Percentiles rank a stretch among this genome's conserved stretches.
Evolutionary conservation across 164 flowering plant species (phyloP).

Genomic region (Cinnamomum chago): DNA sequence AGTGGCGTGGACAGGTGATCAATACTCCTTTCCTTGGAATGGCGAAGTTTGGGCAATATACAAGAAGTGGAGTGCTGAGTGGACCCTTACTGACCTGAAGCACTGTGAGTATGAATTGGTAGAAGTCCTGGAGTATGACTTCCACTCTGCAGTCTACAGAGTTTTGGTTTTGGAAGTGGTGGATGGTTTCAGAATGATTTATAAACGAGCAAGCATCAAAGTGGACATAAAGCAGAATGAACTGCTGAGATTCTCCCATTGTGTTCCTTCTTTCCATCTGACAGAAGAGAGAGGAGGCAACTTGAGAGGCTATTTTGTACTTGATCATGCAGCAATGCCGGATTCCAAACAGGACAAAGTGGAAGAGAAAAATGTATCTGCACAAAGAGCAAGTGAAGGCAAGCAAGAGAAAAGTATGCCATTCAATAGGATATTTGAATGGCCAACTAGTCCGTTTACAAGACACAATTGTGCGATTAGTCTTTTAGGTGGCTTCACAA

Average conservation of each 20-base stretch:
- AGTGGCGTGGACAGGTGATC: conserved; percentile 17
- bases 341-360: background rate
- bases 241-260: conserved; percentile 43
- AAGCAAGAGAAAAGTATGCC: too few relatives aligned
- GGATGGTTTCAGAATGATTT: conserved; percentile 25
- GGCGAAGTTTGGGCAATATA: conserved; percentile 76
- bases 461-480: background rate
- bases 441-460: background rate
- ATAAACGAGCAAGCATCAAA: conserved; percentile 5
- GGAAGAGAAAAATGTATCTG: too few relatives aligned
- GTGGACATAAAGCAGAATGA: conserved; percentile 24
- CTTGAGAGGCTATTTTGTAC: conserved; percentile 36
- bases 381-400: too few relatives aligned
- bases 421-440: too few relatives aligned
- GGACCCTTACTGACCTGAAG: conserved; percentile 14
- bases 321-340: conserved; percentile 41
- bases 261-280: conserved; percentile 40
- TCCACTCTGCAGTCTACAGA: conserved; percentile 6
- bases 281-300: conserved; percentile 21
- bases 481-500: background rate
- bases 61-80: conserved; percentile 33
- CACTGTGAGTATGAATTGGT: conserved; percentile 40
- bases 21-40: conserved; percentile 37
- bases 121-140: conserved; percentile 28
- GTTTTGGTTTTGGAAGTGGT: conserved; percentile 25